A percentile compares a stretch with the other conserved stretches of the same genome.
phyloP scores from a whole-genome alignment of 2,329 filamentous ascomycete genomes.

The Trichothecium sympodiale region DNA sequence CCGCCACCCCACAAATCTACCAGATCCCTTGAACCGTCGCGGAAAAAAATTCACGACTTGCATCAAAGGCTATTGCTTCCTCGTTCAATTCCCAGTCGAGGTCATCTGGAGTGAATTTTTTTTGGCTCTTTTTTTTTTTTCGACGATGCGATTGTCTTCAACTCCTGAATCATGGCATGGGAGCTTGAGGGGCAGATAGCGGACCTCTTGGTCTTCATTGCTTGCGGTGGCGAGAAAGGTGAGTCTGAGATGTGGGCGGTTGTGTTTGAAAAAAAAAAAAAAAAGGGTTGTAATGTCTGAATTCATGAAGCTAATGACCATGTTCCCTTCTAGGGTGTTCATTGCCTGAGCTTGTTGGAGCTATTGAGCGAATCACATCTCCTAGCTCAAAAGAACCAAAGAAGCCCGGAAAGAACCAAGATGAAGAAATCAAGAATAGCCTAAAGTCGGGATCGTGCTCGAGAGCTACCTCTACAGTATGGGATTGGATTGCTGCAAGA shows the following conservation, averaged over 20 bases:
- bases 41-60: neutral
- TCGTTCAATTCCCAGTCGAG: constrained; percentile 2
- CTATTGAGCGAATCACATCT: too few species aligned
- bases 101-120: constrained; percentile 1
- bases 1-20: neutral
- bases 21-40: neutral
- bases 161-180: constrained; percentile 18
- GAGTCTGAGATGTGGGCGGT: constrained; percentile 12
- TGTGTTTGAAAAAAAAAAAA: too few species aligned
- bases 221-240: constrained; percentile 27
- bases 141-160: constrained; percentile 14
- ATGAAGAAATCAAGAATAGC: too few species aligned
- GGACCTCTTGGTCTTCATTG: constrained; percentile 22
- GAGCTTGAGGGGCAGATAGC: constrained; percentile 27
- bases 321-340: too few species aligned
- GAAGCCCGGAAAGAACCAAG: too few species aligned
- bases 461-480: constrained; percentile 13
- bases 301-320: too few species aligned
- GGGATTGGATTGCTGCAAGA: constrained; percentile 23
- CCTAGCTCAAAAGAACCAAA: too few species aligned
- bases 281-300: too few species aligned
- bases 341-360: too few species aligned
- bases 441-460: too few species aligned
- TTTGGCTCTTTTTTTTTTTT: neutral
- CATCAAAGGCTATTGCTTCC: neutral